These are phyloP conservation scores for Epichloe elymi DNA, from an alignment of 2,329 filamentous ascomycete genomes.

Conservation along the genomic window DNA sequence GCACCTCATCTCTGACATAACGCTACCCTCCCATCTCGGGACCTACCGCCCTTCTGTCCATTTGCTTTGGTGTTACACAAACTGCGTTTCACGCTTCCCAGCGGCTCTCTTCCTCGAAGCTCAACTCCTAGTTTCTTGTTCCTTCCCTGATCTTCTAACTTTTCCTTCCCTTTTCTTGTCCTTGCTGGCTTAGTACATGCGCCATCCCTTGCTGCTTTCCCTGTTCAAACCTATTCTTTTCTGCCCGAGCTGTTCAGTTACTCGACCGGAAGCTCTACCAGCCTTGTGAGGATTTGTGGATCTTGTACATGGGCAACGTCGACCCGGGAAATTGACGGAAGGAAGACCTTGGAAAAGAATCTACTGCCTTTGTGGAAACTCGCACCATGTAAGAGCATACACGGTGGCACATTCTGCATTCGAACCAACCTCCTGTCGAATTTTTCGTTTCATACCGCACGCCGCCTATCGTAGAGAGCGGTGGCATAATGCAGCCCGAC, in stretches of 20 bases:
- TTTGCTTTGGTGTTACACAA: constrained; percentile 13
- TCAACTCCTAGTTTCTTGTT: constrained; percentile 3
- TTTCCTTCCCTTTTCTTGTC: not conserved
- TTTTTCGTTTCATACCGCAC: not conserved
- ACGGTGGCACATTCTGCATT: not conserved
- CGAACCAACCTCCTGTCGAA: not conserved
- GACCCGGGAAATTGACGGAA: not conserved
- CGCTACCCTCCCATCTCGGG: not conserved
- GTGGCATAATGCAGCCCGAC: constrained; percentile 5
- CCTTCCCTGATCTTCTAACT: not conserved
- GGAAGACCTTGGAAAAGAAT: not conserved
- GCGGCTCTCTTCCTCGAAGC: constrained; percentile 8
- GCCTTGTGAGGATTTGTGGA: not conserved
- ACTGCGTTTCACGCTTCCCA: constrained; percentile 13
- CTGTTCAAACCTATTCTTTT: not conserved
- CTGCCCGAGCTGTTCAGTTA: not conserved
- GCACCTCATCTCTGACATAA: constrained; percentile 5
- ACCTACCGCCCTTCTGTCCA: constrained; percentile 6
- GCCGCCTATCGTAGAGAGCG: constrained; percentile 1
- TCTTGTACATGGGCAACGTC: not conserved
- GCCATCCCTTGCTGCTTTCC: not conserved
- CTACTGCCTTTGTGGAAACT: not conserved
- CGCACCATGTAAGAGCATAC: constrained; percentile 9
- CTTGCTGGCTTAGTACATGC: not conserved
- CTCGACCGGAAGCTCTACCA: not conserved